Percentiles rank a stretch among this genome's conserved stretches.
Evolutionary conservation across 768 basidiomycete genomes (phyloP).

Genomic region (Mycena vulgaris): DNA sequence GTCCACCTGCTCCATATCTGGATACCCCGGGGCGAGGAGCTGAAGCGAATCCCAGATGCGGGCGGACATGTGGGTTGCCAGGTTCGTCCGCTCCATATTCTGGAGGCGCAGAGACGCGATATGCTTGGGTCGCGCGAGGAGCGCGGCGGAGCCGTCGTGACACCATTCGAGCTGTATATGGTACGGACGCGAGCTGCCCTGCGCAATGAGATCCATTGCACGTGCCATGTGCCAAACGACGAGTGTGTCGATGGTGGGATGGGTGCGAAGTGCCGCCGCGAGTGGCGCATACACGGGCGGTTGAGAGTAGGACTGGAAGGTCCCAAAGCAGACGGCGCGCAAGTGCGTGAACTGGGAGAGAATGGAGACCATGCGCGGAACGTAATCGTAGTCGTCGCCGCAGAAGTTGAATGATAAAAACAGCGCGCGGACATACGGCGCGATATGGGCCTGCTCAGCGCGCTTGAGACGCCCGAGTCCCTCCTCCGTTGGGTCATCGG

Average conservation of each 20-base stretch:
- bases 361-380: background rate
- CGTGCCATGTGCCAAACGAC: background rate
- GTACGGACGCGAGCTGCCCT: background rate
- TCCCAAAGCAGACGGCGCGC: slow-evolving; percentile 13
- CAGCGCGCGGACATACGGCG: slow-evolving; percentile 8
- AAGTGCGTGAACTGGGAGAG: slow-evolving; percentile 6
- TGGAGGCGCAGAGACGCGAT: background rate
- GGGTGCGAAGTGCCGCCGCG: slow-evolving; percentile 1
- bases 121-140: background rate
- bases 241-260: slow-evolving; percentile 27
- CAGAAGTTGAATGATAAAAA: slow-evolving; percentile 19
- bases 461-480: slow-evolving; percentile 10
- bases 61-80: background rate
- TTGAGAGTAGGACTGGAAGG: slow-evolving; percentile 17
- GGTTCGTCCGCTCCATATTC: background rate
- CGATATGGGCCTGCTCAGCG: slow-evolving; percentile 4
- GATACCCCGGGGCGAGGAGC: background rate
- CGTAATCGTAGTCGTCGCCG: background rate
- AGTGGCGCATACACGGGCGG: slow-evolving; percentile 5
- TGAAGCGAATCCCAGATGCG: slow-evolving; percentile 11
- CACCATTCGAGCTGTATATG: slow-evolving; percentile 11
- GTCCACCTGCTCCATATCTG: background rate
- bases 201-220: slow-evolving; percentile 10
- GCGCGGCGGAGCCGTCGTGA: background rate
- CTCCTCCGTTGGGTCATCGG: background rate